Base-by-base conservation (phyloP, 306 rosid species). In the Hippophae tibetana region DNA sequence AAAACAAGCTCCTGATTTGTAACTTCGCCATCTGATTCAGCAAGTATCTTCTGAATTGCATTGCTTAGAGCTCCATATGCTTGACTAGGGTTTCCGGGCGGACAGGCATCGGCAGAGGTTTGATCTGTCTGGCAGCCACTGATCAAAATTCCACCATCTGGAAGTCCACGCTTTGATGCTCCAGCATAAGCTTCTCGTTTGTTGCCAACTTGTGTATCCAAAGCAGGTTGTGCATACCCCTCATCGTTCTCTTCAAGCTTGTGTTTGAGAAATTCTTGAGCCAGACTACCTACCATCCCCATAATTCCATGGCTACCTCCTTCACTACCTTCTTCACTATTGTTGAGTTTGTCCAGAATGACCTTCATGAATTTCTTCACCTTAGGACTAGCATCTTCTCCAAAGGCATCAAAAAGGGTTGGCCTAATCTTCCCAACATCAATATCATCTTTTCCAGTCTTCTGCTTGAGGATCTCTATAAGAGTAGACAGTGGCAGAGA, bases 401-500 rank as follows among this genome's bases (percentile, higher is more conserved):
- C 87, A 0, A 86, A 86, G 23, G 71, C 47, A 62, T 80, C 71
- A 45, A 79, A 86, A 3, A 92, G 95, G 6, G 96, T 71, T 10
- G 95, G 95, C 62, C 99, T 81, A 66, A 92, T 64, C 74, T 88
- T 78, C 48, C 99, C 99, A 5, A 92, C 93, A 60, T 85, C 88
- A 58, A 88, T 92, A 70, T 92, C 93, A 7, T 80, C 84, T 61
- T 85, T 88, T 0, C 99, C 99, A 27, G 99, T 92, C 71, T 85
- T 83, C 75, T 92, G 93, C 86, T 92, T 80, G 11, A 92, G 89
- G 38, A 92, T 74, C 0, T 92, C 99, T n/a, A 92, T 82, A 9
- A 88, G 86, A 41, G 96, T 88, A 1, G 93, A 69, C 13, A 86
- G 82, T 0, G 99, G 96, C 54, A 92, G 72, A 7, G 89, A 82